Conservation (phyloP, 495 filamentous ascomycete genomes). For the Neohortaea acidophila region DNA sequence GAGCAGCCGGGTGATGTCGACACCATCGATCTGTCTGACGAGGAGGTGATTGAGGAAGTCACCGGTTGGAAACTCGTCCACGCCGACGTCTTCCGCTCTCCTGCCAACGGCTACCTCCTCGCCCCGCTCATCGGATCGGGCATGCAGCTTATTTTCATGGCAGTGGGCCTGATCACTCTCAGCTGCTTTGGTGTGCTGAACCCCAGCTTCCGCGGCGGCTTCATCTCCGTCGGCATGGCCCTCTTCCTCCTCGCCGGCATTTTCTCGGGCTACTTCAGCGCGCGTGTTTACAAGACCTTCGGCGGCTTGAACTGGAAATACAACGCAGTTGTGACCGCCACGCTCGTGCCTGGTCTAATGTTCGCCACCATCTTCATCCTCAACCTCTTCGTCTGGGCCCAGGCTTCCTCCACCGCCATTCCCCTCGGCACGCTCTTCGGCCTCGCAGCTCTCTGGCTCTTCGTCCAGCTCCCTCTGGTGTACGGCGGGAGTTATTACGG, state of each 20-base stretch:
- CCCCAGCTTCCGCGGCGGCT: slow-evolving; percentile 82
- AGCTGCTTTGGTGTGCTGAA: slow-evolving; percentile 75
- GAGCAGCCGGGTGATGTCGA: slow-evolving; percentile 49
- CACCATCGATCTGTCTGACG: slow-evolving; percentile 45
- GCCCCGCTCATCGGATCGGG: slow-evolving; percentile 80
- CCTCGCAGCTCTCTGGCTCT: slow-evolving; percentile 68
- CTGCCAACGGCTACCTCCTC: slow-evolving; percentile 57
- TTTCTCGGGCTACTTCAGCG: slow-evolving; percentile 88
- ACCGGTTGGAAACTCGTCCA: slow-evolving; percentile 94
- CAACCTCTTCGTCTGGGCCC: slow-evolving; percentile 88
- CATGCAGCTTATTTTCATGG: slow-evolving; percentile 82
- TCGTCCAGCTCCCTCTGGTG: slow-evolving; percentile 79
- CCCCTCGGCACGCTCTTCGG: slow-evolving; percentile 73
- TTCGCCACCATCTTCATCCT: slow-evolving; percentile 70
- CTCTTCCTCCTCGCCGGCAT: slow-evolving; percentile 78
- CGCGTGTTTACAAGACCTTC: slow-evolving; percentile 73
- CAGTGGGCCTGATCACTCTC: slow-evolving; percentile 58
- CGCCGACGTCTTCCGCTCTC: slow-evolving; percentile 80
- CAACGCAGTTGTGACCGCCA: slow-evolving; percentile 70
- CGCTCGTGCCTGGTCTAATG: slow-evolving; percentile 69
- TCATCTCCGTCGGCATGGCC: slow-evolving; percentile 73
- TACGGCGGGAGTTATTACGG: slow-evolving; percentile 76
- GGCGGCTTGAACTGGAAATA: slow-evolving; percentile 64
- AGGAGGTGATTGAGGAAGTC: slow-evolving; percentile 61
- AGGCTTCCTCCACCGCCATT: slow-evolving; percentile 80